Evolutionary conservation across 495 filamentous ascomycete genomes (phyloP).

Genomic region (Alectoria sarmentosa): DNA sequence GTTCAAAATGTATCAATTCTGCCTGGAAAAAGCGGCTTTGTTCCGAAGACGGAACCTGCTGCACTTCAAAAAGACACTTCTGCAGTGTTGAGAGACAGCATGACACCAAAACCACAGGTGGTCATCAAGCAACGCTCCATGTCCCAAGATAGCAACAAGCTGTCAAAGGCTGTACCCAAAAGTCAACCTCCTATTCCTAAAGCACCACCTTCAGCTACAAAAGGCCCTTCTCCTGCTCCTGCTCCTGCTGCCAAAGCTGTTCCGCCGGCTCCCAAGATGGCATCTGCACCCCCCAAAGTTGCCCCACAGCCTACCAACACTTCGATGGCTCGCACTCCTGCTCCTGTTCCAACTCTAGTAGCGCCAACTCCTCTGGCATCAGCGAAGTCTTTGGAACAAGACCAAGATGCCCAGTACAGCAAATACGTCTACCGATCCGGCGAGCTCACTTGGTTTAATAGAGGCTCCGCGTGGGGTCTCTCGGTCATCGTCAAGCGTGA

Average conservation of each 20-base stretch:
- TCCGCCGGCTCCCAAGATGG: conserved; percentile 6
- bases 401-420: conserved; percentile 37
- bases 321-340: conserved; percentile 14
- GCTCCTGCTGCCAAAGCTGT: conserved; percentile 8
- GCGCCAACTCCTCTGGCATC: conserved; percentile 35
- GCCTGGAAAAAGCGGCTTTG: conserved; percentile 20
- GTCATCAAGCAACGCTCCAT: conserved; percentile 23
- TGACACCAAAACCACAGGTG: conserved; percentile 22
- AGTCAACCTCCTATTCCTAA: conserved; percentile 9
- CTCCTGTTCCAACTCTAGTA: conserved; percentile 1
- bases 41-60: conserved; percentile 15
- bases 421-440: conserved; percentile 50
- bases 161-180: conserved; percentile 13
- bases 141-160: conserved; percentile 20
- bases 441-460: conserved; percentile 54
- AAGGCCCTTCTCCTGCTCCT: conserved; percentile 6
- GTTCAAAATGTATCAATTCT: conserved; percentile 24
- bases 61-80: conserved; percentile 24
- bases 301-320: conserved; percentile 9
- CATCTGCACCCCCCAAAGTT: conserved; percentile 10
- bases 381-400: conserved; percentile 36
- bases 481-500: conserved; percentile 40
- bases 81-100: not conserved
- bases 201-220: conserved; percentile 1
- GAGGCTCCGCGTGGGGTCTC: conserved; percentile 49